Conservation (phyloP, 352 stramenopile species). For the Pythium pyrilobum region DNA sequence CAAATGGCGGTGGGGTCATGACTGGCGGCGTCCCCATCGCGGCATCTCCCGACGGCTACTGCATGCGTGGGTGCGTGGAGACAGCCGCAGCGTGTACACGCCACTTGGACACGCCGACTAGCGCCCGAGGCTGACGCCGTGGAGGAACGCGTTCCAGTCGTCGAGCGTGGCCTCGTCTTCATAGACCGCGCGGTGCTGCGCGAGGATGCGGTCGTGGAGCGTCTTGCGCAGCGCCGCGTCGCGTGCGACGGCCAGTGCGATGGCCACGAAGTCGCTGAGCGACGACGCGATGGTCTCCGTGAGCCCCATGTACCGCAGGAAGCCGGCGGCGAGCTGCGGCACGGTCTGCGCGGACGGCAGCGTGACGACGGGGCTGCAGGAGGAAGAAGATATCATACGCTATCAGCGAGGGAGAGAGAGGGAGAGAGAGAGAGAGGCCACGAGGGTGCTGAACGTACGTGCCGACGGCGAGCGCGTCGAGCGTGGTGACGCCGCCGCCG, state of each 20-base stretch:
- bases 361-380: constrained; percentile 46
- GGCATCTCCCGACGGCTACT: too few species aligned
- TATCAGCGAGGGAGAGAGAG: background rate
- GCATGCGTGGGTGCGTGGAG: too few species aligned
- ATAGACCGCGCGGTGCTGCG: constrained; percentile 17
- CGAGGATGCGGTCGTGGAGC: constrained; percentile 11
- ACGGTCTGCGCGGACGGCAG: constrained; percentile 45
- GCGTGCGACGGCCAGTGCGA: constrained; percentile 28
- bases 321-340: constrained; percentile 51
- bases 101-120: background rate
- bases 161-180: constrained; percentile 19
- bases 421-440: background rate
- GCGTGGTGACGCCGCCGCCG: constrained; percentile 75
- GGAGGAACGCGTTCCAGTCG: constrained; percentile 38
- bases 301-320: constrained; percentile 49
- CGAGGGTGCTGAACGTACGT: constrained; percentile 33
- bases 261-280: constrained; percentile 34
- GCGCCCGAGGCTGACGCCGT: constrained; percentile 6
- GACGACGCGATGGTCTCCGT: constrained; percentile 34
- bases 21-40: too few species aligned
- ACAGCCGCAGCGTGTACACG: background rate
- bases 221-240: constrained; percentile 11
- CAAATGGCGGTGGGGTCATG: too few species aligned
- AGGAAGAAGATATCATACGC: background rate
- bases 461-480: constrained; percentile 74